Evolutionary conservation across 2,329 filamentous ascomycete species (phyloP).

Genomic region (Botrytis byssoidea): DNA sequence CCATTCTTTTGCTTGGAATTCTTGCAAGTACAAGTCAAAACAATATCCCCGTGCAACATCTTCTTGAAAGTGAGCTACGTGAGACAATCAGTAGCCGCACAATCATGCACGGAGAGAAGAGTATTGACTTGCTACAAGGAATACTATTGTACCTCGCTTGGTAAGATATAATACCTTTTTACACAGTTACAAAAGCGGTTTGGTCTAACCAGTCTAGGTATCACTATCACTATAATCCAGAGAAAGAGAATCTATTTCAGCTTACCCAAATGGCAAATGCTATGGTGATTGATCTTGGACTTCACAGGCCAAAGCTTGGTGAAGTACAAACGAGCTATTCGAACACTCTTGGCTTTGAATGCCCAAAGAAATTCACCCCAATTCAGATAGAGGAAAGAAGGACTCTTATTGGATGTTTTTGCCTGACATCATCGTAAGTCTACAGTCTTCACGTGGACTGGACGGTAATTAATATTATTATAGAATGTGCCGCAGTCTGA

Average conservation of each 20-base stretch:
- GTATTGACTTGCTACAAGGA: slow-evolving; percentile 55
- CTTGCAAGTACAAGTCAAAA: slow-evolving; percentile 50
- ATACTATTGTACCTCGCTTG: slow-evolving; percentile 57
- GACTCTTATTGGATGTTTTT: slow-evolving; percentile 35
- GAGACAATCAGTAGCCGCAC: slow-evolving; percentile 57
- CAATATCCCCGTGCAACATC: slow-evolving; percentile 51
- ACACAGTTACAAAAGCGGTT: background rate
- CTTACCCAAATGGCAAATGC: slow-evolving; percentile 37
- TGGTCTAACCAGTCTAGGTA: slow-evolving; percentile 27
- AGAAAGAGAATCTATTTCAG: slow-evolving; percentile 38
- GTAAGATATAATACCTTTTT: slow-evolving; percentile 39
- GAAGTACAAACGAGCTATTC: background rate
- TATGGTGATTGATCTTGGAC: slow-evolving; percentile 37
- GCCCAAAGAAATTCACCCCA: background rate
- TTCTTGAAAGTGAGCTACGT: slow-evolving; percentile 58
- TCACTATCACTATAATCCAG: slow-evolving; percentile 37
- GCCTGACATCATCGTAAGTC: slow-evolving; percentile 33
- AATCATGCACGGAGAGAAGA: slow-evolving; percentile 56
- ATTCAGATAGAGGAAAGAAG: slow-evolving; percentile 29
- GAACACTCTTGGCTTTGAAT: slow-evolving; percentile 1
- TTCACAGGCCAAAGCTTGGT: slow-evolving; percentile 24
- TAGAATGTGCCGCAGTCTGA: slow-evolving; percentile 33
- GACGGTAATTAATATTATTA: background rate
- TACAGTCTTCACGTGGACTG: background rate
- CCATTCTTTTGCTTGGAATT: slow-evolving; percentile 55